phyloP scores from a whole-genome alignment of 2,329 filamentous ascomycete species.

The Aspergillus sp. region DNA sequence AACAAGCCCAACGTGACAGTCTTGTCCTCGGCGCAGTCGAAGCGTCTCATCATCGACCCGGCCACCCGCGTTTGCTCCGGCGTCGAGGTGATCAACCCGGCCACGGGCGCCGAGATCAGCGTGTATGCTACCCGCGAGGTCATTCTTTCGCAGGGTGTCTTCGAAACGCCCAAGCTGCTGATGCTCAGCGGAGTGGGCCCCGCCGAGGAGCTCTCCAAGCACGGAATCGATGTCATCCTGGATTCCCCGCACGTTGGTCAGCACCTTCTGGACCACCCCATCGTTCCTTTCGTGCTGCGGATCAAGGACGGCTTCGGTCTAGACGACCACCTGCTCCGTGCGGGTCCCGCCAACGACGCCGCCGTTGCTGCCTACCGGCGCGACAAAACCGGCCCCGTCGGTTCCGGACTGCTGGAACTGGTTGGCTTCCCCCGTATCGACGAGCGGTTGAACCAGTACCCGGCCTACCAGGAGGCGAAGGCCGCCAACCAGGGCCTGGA shows the following conservation, averaged over 20 bases:
- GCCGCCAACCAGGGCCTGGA: slow-evolving; percentile 45
- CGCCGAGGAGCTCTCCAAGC: slow-evolving; percentile 37
- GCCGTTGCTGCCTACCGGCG: slow-evolving; percentile 38
- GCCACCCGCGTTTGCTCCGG: slow-evolving; percentile 43
- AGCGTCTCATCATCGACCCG: slow-evolving; percentile 55
- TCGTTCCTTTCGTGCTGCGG: slow-evolving; percentile 42
- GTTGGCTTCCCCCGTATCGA: slow-evolving; percentile 49
- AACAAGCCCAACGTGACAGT: slow-evolving; percentile 58
- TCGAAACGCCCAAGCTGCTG: slow-evolving; percentile 54
- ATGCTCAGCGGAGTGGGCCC: slow-evolving; percentile 52
- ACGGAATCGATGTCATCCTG: slow-evolving; percentile 32
- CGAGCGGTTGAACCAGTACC: slow-evolving; percentile 33
- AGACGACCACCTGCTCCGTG: slow-evolving; percentile 42
- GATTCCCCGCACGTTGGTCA: slow-evolving; percentile 31
- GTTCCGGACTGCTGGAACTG: slow-evolving; percentile 50
- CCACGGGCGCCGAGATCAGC: slow-evolving; percentile 42
- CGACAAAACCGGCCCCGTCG: slow-evolving; percentile 42
- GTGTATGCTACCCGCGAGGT: slow-evolving; percentile 53
- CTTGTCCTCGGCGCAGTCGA: slow-evolving; percentile 50
- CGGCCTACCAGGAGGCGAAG: slow-evolving; percentile 49
- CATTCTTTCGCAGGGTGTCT: slow-evolving; percentile 50
- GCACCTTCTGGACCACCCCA: slow-evolving; percentile 40
- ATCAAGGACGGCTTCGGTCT: slow-evolving; percentile 44
- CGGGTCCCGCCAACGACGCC: slow-evolving; percentile 31
- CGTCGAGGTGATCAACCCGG: slow-evolving; percentile 46